Conservation (phyloP, 2,329 filamentous ascomycete genomes). For the Colletotrichum camelliae region DNA sequence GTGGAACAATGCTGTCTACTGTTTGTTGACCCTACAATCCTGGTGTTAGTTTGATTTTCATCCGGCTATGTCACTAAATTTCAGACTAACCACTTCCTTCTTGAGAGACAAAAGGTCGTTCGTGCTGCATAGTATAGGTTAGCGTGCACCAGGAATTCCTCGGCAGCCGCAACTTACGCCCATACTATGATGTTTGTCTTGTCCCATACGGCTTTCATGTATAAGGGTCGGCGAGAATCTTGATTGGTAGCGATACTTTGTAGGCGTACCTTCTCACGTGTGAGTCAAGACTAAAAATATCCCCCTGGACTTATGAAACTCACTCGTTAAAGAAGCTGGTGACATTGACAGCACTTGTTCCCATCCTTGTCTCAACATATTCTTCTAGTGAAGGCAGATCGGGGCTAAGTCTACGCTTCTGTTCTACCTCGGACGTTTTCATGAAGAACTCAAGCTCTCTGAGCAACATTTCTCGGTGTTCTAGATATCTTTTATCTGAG, state of each 20-base stretch:
- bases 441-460: not conserved
- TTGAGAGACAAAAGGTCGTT: not conserved
- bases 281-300: not conserved
- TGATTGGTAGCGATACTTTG: not conserved
- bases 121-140: not conserved
- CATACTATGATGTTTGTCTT: not conserved
- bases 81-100: not conserved
- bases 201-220: not conserved
- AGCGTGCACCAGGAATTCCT: not conserved
- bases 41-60: not conserved
- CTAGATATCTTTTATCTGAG: not conserved
- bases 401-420: not conserved
- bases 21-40: not conserved
- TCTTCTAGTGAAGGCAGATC: not conserved
- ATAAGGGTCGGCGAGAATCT: not conserved
- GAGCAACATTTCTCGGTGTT: not conserved
- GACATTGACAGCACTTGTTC: not conserved
- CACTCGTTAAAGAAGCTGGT: not conserved
- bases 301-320: not conserved
- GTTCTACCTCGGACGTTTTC: not conserved
- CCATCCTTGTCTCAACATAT: not conserved
- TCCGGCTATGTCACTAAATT: not conserved
- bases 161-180: not conserved
- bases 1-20: not conserved
- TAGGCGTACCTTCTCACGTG: not conserved